phyloP scores from a whole-genome alignment of 352 stramenopile species.

The Phytophthora fragariaefolia region DNA sequence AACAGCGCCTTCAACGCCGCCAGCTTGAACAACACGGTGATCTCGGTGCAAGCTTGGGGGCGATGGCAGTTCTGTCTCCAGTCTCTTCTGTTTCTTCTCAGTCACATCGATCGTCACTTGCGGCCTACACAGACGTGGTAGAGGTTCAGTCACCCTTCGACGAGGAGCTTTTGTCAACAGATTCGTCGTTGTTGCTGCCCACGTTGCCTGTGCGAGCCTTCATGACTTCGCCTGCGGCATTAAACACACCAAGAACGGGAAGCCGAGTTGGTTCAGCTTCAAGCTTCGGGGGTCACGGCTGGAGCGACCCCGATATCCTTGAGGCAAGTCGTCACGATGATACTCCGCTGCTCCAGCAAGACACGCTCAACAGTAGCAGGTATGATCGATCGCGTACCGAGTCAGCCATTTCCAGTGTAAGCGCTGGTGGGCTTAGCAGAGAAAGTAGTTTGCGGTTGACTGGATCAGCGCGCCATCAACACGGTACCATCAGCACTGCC shows the following conservation, averaged over 20 bases:
- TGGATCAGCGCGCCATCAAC: slow-evolving; percentile 25
- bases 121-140: slow-evolving; percentile 36
- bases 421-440: slow-evolving; percentile 19
- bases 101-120: slow-evolving; percentile 30
- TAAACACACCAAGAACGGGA: slow-evolving; percentile 24
- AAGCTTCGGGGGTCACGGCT: slow-evolving; percentile 43
- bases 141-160: slow-evolving; percentile 44
- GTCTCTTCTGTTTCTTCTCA: slow-evolving; percentile 33
- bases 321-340: slow-evolving; percentile 24
- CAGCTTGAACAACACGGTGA: slow-evolving; percentile 29
- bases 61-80: slow-evolving; percentile 27
- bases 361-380: slow-evolving; percentile 29
- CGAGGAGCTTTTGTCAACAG: slow-evolving; percentile 25
- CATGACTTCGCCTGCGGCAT: slow-evolving; percentile 23
- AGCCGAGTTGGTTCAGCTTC: slow-evolving; percentile 23
- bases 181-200: slow-evolving; percentile 26
- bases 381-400: slow-evolving; percentile 24
- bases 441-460: slow-evolving; percentile 34
- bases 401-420: slow-evolving; percentile 23
- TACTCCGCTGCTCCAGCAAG: slow-evolving; percentile 31
- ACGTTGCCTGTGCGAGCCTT: slow-evolving; percentile 33
- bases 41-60: slow-evolving; percentile 19
- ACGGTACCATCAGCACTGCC: slow-evolving; percentile 27
- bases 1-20: slow-evolving; percentile 32
- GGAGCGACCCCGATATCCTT: slow-evolving; percentile 43